Percentiles rank a stretch among this genome's conserved stretches.
Conservation (phyloP, 2,329 filamentous ascomycete species). For the Exserohilum rostratum region DNA sequence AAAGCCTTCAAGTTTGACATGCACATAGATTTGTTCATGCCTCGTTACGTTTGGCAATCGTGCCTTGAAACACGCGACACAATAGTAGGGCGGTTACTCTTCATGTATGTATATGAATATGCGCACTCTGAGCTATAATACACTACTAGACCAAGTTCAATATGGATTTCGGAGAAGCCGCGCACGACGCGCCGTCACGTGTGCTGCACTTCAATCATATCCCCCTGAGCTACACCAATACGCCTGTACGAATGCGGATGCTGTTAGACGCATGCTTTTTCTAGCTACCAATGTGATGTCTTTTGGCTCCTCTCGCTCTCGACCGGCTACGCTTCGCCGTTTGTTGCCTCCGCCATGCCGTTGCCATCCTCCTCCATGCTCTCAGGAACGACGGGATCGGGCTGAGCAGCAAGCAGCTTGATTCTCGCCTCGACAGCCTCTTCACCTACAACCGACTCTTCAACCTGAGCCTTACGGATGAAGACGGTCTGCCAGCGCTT, state of each 20-base stretch:
- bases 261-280: slow-evolving; percentile 7
- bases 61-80: background rate
- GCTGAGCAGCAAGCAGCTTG: slow-evolving; percentile 39
- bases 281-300: background rate
- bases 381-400: slow-evolving; percentile 29
- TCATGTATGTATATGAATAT: background rate
- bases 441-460: slow-evolving; percentile 73
- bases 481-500: slow-evolving; percentile 87
- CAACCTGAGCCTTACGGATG: slow-evolving; percentile 78
- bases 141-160: background rate
- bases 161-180: background rate
- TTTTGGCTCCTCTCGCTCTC: background rate
- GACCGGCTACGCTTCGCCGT: slow-evolving; percentile 30
- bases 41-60: no score
- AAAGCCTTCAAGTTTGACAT: background rate
- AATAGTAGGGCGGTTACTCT: background rate
- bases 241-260: slow-evolving; percentile 1
- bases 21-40: background rate
- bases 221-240: background rate
- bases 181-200: background rate
- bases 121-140: background rate
- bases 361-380: slow-evolving; percentile 29
- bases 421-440: slow-evolving; percentile 57
- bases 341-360: slow-evolving; percentile 26
- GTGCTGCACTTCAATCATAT: background rate